These are phyloP conservation scores for Fusarium graminum DNA, from an alignment of 2,329 filamentous ascomycete species.

Conservation along the genomic window DNA sequence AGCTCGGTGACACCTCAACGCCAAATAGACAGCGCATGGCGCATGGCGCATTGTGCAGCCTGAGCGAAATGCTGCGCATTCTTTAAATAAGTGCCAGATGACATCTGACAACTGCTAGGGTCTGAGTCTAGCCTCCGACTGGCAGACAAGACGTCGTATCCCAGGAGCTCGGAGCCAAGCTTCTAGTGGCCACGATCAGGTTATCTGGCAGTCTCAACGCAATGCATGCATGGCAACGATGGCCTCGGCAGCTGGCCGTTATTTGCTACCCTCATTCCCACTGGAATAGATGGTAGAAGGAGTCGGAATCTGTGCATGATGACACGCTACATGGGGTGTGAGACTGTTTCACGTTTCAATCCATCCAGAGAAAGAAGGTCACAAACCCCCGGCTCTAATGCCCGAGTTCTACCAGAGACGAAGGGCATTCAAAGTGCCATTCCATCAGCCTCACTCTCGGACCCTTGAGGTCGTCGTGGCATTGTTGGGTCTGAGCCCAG, in stretches of 20 bases:
- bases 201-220: slow-evolving; percentile 8
- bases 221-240: slow-evolving; percentile 41
- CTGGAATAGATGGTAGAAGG: slow-evolving; percentile 15
- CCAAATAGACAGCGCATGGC: slow-evolving; percentile 12
- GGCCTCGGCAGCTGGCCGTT: slow-evolving; percentile 5
- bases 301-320: slow-evolving; percentile 31
- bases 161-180: slow-evolving; percentile 29
- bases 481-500: slow-evolving; percentile 33
- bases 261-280: slow-evolving; percentile 7
- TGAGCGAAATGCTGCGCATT: slow-evolving; percentile 14
- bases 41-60: slow-evolving; percentile 9
- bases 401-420: slow-evolving; percentile 30
- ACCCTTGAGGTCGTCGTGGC: slow-evolving; percentile 36
- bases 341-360: slow-evolving; percentile 46
- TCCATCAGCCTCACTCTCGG: slow-evolving; percentile 45
- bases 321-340: slow-evolving; percentile 40
- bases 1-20: not conserved
- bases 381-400: slow-evolving; percentile 30
- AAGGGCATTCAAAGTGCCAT: slow-evolving; percentile 23
- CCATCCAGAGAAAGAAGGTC: slow-evolving; percentile 39
- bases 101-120: slow-evolving; percentile 18
- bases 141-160: slow-evolving; percentile 17
- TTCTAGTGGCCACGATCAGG: not conserved
- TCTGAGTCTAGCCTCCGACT: slow-evolving; percentile 17
- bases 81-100: slow-evolving; percentile 16